Conservation (phyloP, 2,329 filamentous ascomycete species). For the Dactylellina drechsleri region DNA sequence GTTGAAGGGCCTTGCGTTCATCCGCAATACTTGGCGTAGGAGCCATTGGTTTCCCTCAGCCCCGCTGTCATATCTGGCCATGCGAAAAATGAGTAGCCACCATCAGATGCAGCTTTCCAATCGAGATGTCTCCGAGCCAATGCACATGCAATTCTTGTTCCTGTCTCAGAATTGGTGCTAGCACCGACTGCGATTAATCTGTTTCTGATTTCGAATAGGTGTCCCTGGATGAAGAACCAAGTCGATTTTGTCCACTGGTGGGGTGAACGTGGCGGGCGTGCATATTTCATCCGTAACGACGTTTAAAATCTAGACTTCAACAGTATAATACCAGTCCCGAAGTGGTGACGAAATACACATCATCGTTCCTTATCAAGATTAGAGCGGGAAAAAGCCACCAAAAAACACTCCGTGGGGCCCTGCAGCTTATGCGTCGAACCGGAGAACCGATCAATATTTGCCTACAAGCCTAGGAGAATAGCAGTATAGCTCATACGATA, state of each 20-base stretch:
- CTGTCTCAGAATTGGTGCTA: background rate
- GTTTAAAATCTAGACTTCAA: slow-evolving; percentile 4
- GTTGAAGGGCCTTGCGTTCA: background rate
- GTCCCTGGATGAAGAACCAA: background rate
- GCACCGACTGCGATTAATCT: background rate
- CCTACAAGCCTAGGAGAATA: too few relatives aligned
- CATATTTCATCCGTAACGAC: slow-evolving; percentile 7
- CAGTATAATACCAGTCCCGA: background rate
- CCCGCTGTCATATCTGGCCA: background rate
- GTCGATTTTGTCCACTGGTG: background rate
- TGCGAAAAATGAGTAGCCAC: background rate
- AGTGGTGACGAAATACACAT: background rate
- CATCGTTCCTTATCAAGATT: background rate
- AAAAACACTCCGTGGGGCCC: background rate
- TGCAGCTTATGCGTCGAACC: slow-evolving; percentile 1
- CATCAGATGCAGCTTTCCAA: background rate
- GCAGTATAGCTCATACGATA: too few relatives aligned
- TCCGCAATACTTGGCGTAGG: background rate
- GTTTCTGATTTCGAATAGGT: background rate
- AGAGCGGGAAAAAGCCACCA: background rate
- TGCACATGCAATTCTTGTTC: background rate
- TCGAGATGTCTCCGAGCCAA: slow-evolving; percentile 9
- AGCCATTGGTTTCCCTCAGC: background rate
- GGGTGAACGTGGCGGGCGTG: background rate
- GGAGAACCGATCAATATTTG: background rate